Base-by-base conservation (phyloP, 2,329 filamentous ascomycete genomes). In the Colletotrichum camelliae region DNA sequence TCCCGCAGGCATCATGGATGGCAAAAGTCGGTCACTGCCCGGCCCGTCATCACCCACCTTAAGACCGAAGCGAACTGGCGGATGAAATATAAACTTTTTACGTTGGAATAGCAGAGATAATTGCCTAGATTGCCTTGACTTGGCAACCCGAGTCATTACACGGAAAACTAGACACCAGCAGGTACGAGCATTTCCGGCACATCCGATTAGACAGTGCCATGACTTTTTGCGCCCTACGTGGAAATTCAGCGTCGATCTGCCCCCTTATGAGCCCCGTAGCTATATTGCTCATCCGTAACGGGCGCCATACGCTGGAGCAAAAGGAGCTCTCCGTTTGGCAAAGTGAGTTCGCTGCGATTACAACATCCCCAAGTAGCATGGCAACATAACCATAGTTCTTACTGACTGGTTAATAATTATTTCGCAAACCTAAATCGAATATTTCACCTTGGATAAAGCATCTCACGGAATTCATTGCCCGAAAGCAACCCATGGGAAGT, bases 381-480 rank as follows among this genome's bases (percentile, higher is more conserved):
- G 43, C n/a, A 52, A 52, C 10, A 52, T 52, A 0, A 16, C 43
- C n/a, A 2, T 21, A 7, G 1, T 0, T 2, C 5, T 52, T 52
- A 7, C 3, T 21, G 43, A 52, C 1, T 52, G 43, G 21, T 1
- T 7, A 0, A 21, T 13, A 21, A 3, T 21, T 52, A 0, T 16
- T 52, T 21, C 12, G 3, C 10, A 13, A 21, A 52, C 6, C 43
- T 13, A 13, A 13, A 52, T 12, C n/a, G 13, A 21, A 21, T 7
- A 10, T 1, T 4, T 52, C 18, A 7, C 0, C 21, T 21, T 12
- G 5, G 12, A 52, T 8, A 0, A 7, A 52, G 43, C n/a, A 7
- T 52, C 43, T 52, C 0, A 21, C n/a, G 43, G 43, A 13, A 21
- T 52, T 21, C n/a, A 52, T 1, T 52, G 5, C n/a, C 43, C 43